Conservation (phyloP, 1,139 yeast genomes). For the Torulaspora pretoriensis region DNA sequence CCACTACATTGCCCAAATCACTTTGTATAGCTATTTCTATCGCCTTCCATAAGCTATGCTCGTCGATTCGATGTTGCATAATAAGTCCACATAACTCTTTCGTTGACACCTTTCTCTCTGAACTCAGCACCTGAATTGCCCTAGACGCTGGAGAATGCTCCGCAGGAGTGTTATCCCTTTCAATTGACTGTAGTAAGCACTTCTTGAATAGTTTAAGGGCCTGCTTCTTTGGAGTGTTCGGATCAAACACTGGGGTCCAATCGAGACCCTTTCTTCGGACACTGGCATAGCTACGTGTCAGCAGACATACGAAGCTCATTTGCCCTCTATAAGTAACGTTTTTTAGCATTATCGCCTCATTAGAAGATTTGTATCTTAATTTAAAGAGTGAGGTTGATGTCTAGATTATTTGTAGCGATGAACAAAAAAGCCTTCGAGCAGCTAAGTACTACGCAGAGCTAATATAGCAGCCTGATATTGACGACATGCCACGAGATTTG, state of each 20-base stretch:
- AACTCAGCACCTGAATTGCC: constrained; percentile 1
- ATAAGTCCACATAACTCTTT: constrained; percentile 17
- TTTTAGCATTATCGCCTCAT: not conserved
- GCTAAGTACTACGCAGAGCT: not conserved
- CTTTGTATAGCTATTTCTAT: constrained; percentile 8
- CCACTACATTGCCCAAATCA: constrained; percentile 17
- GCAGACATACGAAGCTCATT: not conserved
- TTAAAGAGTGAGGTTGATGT: no score
- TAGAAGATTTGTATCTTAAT: no score
- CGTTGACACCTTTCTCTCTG: constrained; percentile 7
- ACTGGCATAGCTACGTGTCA: constrained; percentile 3
- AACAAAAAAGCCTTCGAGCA: not conserved
- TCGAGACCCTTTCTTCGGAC: not conserved
- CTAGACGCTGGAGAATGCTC: constrained; percentile 4
- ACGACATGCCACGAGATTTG: constrained; percentile 22
- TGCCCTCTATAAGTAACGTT: not conserved
- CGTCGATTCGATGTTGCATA: constrained; percentile 20
- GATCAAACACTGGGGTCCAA: constrained; percentile 11
- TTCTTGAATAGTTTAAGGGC: constrained; percentile 15
- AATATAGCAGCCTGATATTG: not conserved
- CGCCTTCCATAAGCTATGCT: constrained; percentile 17
- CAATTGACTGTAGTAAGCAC: constrained; percentile 5
- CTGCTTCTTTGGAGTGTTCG: constrained; percentile 2
- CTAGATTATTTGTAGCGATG: no score
- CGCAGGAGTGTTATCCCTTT: not conserved